Conservation (phyloP, 495 filamentous ascomycete species). For the Amphirosellinia nigrospora region DNA sequence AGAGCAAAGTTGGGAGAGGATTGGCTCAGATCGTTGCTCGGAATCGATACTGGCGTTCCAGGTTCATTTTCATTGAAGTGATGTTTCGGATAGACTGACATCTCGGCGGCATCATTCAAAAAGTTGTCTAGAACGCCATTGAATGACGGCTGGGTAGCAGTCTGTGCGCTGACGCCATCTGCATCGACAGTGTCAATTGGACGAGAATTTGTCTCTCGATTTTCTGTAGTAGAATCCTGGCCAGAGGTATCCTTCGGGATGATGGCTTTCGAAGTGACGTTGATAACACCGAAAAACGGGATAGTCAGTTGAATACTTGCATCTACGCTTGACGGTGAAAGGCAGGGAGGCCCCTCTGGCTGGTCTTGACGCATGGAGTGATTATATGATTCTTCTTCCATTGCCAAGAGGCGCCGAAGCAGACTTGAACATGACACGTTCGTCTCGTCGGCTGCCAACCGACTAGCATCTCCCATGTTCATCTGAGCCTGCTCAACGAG, state of each 20-base stretch:
- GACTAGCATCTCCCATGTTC: slow-evolving; percentile 22
- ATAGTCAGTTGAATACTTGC: slow-evolving; percentile 24
- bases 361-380: slow-evolving; percentile 24
- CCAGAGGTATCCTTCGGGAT: slow-evolving; percentile 7
- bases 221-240: slow-evolving; percentile 4
- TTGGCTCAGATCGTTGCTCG: slow-evolving; percentile 9
- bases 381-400: slow-evolving; percentile 42
- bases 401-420: slow-evolving; percentile 42
- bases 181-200: background rate
- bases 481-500: slow-evolving; percentile 52
- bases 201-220: background rate
- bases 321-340: background rate
- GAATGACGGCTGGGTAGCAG: background rate
- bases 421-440: slow-evolving; percentile 33
- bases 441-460: background rate
- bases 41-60: slow-evolving; percentile 9
- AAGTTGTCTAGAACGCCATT: background rate
- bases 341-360: slow-evolving; percentile 15
- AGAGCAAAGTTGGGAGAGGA: slow-evolving; percentile 1
- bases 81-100: slow-evolving; percentile 1
- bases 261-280: slow-evolving; percentile 27
- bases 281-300: slow-evolving; percentile 45
- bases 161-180: slow-evolving; percentile 14
- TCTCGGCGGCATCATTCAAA: slow-evolving; percentile 9
- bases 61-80: background rate